Evolutionary conservation across 192 early-diverging fungal species (phyloP), one percentile per base, ranked within the genome.

Genomic region (Backusella luteola): DNA sequence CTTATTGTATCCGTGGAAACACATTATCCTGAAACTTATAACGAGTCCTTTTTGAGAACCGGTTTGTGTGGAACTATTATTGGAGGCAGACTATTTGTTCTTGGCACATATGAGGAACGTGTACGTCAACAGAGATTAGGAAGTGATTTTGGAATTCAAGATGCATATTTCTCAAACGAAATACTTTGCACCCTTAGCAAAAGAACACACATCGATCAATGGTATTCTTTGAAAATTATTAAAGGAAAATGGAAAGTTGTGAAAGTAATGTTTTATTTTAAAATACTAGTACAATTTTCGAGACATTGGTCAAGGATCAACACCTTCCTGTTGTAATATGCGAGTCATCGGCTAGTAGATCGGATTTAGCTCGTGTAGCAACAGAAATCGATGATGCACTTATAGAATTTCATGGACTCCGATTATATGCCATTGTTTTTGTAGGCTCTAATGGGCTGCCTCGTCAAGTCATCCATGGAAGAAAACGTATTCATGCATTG

Each of bases 101-200:
- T 93, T 82, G 94, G 94, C 35, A 78, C 93, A 41, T 91, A 91
- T 56, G 90, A 94, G 81, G 93, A 96, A 46, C 84, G 93, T 39
- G 88, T 96, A 39, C 86, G 91, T 35, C 89, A 90, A 74, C 85
- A 81, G 53, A 71, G 76, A 23, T 32, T 80, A 11, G 82, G 82
- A 34, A 74, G 34, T 5, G 56, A 66, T 32, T 44, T 75, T 52
- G 82, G 82, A 14, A 34, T 75, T 5, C 76, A 80, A 23, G 85
- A 87, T 14, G 41, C 44, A 9, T 76, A 85, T 71, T 88, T 83
- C 73, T 36, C 83, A 6, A 68, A 63, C 17, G 81, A 86, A 36
- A 39, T 89, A 32, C 21, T 83, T 3, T 70, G 81, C 19, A 85
- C 83, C 1, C 42, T 87, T 32, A 32, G 53, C 19, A 69, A 67